Evolutionary conservation across 352 stramenopile genomes (phyloP), one percentile per base, ranked within the genome.

Genomic region (Globisporangium okanoganense): DNA sequence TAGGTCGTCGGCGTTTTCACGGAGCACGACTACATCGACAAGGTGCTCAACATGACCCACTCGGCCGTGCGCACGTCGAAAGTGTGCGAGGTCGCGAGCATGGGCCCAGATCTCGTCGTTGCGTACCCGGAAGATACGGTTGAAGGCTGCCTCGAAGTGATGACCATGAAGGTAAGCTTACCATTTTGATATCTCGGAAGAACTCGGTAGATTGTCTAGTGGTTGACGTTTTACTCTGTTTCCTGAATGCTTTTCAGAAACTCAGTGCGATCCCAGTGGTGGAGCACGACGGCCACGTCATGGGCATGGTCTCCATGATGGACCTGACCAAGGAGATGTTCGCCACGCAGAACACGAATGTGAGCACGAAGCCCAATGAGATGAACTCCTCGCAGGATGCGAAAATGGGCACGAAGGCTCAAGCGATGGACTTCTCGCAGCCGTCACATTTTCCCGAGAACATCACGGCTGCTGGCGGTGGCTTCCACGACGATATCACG

Each of bases 11-110:
- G 73, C 4, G 12, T 81, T 50, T 76, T 81, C 54, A 76, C 73
- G 16, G 73, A 78, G 57, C 70, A 62, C 14, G 73, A 81, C 57
- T 81, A 81, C 62, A 72, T 81, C 50, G 65, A 78, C 43, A 78
- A 78, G 54, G 73, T 78, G 18, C 61, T 78, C 18, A 80, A 71
- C 40, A 43, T 29, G 14, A 53, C n/a, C 16, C 69, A 80, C 44
- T 62, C 67, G 49, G 70, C 66, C 12, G 62, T 63, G 16, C 45
- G 35, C 6, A 64, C 64, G 33, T 71, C 71, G 18, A 67, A 69
- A 44, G 72, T 81, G 24, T 52, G 48, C 14, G 73, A 81, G 22
- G 73, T 78, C 2, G 73, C 70, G 22, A 69, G 64, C 12, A 78
- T 78, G 67, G 65, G 67, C 3, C 41, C 70, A 12, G 57, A 70